A percentile compares a stretch with the other conserved stretches of the same genome.
Evolutionary conservation across 2,329 filamentous ascomycete genomes (phyloP).

Genomic region (Fusarium chaquense): DNA sequence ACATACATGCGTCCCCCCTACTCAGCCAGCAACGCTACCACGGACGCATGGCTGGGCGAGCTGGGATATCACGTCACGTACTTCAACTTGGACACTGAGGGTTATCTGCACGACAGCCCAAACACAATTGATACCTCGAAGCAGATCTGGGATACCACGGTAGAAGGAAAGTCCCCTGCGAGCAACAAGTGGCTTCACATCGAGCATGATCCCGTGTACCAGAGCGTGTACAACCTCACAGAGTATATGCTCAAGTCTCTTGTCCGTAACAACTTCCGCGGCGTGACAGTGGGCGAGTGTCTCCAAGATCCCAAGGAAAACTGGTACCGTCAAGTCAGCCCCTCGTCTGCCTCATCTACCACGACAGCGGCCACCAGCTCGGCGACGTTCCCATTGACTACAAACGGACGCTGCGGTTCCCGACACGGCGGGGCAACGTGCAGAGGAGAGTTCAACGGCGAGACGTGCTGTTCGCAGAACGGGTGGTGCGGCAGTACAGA

Average conservation of each 20-base stretch:
- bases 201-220: constrained; percentile 63
- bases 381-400: constrained; percentile 37
- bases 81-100: constrained; percentile 71
- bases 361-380: constrained; percentile 17
- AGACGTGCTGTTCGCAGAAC: constrained; percentile 42
- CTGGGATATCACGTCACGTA: constrained; percentile 70
- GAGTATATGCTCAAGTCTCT: constrained; percentile 59
- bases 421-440: constrained; percentile 40
- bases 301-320: constrained; percentile 63
- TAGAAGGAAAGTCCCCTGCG: constrained; percentile 50
- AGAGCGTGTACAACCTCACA: constrained; percentile 58
- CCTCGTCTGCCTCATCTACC: neutral
- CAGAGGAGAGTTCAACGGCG: constrained; percentile 28
- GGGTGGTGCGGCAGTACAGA: constrained; percentile 55
- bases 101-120: constrained; percentile 66
- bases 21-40: constrained; percentile 58
- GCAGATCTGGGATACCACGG: constrained; percentile 52
- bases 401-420: constrained; percentile 45
- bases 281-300: constrained; percentile 65
- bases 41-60: constrained; percentile 55
- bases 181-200: constrained; percentile 62
- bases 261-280: constrained; percentile 55
- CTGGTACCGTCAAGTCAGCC: constrained; percentile 61
- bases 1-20: constrained; percentile 61
- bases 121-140: constrained; percentile 62